These are phyloP conservation scores for Hyphopichia pseudoburtonii DNA, from an alignment of 1,139 yeast genomes.

Conservation along the genomic window DNA sequence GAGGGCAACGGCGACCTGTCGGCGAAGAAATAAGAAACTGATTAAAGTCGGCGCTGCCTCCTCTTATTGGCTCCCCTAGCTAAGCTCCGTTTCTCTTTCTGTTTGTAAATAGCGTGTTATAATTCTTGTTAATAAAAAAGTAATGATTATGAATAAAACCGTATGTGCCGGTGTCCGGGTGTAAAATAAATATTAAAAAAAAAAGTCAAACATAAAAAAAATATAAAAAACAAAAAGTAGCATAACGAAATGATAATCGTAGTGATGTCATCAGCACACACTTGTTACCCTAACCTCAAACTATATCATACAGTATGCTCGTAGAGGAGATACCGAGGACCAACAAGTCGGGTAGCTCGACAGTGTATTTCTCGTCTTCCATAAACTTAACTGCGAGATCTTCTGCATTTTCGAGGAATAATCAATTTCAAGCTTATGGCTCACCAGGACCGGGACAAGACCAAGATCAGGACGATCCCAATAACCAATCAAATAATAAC, in stretches of 20 bases:
- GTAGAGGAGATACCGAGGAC: conserved; percentile 48
- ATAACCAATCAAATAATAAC: conserved; percentile 18
- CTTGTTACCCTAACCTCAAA: too few relatives aligned
- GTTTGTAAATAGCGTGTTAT: too few relatives aligned
- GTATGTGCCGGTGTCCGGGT: too few relatives aligned
- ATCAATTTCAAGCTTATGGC: conserved; percentile 7
- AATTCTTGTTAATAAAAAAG: too few relatives aligned
- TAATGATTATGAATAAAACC: too few relatives aligned
- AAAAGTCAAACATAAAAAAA: not conserved
- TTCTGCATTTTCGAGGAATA: conserved; percentile 14
- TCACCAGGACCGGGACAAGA: conserved; percentile 11
- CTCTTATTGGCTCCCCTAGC: not conserved
- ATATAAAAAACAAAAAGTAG: not conserved
- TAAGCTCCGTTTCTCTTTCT: too few relatives aligned
- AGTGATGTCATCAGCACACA: too few relatives aligned
- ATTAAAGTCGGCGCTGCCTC: too few relatives aligned
- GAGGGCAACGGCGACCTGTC: conserved; percentile 13
- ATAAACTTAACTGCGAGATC: conserved; percentile 46
- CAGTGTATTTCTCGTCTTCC: conserved; percentile 46
- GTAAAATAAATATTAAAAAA: too few relatives aligned
- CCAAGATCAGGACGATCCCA: conserved; percentile 16
- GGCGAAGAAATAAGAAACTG: not conserved
- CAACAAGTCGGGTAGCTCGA: conserved; percentile 31
- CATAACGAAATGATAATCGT: not conserved
- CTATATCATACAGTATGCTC: conserved; percentile 24